Conservation (phyloP, 176 grass and related monocot genomes). For the Aegilops tauschii region DNA sequence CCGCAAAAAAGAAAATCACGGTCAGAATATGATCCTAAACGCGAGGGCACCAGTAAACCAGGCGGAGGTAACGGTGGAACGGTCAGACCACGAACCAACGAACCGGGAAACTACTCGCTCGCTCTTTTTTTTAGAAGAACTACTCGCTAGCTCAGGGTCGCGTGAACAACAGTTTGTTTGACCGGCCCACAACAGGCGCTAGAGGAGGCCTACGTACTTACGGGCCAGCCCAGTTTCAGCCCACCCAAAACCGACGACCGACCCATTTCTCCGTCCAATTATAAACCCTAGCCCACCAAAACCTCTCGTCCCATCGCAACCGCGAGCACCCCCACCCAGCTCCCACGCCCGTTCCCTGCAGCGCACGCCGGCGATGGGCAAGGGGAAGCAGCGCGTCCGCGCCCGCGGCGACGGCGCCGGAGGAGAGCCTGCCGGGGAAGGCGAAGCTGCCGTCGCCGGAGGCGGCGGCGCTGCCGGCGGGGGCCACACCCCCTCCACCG, state of each 20-base stretch:
- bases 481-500: constrained; percentile 64
- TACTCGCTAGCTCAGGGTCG: too few species aligned
- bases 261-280: background rate
- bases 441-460: background rate
- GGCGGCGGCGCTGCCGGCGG: background rate
- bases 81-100: too few species aligned
- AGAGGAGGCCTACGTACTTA: background rate
- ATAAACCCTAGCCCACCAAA: constrained; percentile 45
- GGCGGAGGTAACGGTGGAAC: too few species aligned
- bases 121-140: too few species aligned
- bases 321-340: background rate
- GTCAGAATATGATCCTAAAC: too few species aligned
- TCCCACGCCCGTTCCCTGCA: constrained; percentile 7
- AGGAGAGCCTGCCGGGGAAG: background rate
- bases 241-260: background rate
- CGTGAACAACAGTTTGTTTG: too few species aligned
- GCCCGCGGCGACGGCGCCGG: background rate
- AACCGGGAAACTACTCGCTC: too few species aligned
- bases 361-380: constrained; percentile 57
- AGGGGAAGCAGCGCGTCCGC: constrained; percentile 60
- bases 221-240: background rate
- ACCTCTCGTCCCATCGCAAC: background rate
- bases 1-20: too few species aligned
- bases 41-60: too few species aligned
- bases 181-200: too few species aligned